These are phyloP conservation scores for Sclerotinia borealis DNA, from an alignment of 2,329 filamentous ascomycete species.

Conservation along the genomic window DNA sequence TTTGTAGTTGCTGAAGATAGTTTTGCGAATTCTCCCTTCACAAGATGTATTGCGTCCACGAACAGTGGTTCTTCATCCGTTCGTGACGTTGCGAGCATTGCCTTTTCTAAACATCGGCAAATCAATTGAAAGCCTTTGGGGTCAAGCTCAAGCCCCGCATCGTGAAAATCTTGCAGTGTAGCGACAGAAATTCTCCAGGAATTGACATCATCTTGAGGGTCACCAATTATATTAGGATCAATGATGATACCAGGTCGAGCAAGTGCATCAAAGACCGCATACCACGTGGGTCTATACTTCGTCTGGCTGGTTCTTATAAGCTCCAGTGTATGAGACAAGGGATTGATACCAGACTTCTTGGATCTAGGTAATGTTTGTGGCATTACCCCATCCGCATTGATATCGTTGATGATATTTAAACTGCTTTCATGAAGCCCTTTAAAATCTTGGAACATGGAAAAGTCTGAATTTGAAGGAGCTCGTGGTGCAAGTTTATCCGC, in stretches of 20 bases:
- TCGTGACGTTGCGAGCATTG: constrained; percentile 19
- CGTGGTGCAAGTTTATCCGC: constrained; percentile 27
- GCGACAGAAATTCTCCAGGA: constrained; percentile 24
- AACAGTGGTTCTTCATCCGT: neutral
- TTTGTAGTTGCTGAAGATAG: constrained; percentile 19
- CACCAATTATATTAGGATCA: constrained; percentile 12
- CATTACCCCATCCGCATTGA: neutral
- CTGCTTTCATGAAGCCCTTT: neutral
- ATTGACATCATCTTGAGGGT: constrained; percentile 23
- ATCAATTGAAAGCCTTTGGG: constrained; percentile 26
- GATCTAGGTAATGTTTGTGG: neutral
- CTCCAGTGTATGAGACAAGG: constrained; percentile 16
- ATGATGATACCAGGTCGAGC: constrained; percentile 28
- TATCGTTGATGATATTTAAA: neutral
- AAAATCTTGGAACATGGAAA: neutral
- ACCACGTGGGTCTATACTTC: constrained; percentile 36
- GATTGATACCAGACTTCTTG: constrained; percentile 8
- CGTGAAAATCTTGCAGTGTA: constrained; percentile 24
- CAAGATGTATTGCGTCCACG: constrained; percentile 25
- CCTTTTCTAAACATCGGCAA: constrained; percentile 26
- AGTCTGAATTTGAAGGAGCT: neutral
- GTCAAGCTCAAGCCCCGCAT: constrained; percentile 27
- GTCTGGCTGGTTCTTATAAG: constrained; percentile 20
- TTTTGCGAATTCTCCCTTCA: constrained; percentile 30
- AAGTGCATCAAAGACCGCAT: constrained; percentile 37